These are phyloP conservation scores for Verruconis gallopava DNA, from an alignment of 2,329 filamentous ascomycete species.

Conservation along the genomic window DNA sequence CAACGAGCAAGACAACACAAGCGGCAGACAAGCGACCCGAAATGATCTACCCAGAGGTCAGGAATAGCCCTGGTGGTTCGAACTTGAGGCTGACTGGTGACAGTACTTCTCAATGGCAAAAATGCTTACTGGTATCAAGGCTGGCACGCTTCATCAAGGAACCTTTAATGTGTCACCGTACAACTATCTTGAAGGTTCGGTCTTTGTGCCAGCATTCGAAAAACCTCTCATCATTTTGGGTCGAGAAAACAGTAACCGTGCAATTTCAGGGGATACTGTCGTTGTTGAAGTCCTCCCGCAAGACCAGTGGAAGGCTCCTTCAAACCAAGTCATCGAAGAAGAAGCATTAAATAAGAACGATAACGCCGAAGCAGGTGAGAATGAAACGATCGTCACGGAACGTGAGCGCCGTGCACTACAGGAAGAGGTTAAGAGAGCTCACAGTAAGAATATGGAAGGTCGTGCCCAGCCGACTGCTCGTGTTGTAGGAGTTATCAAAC, in stretches of 20 bases:
- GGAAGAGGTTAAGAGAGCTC: conserved; percentile 78
- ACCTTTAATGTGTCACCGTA: conserved; percentile 94
- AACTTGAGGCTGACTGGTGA: neutral
- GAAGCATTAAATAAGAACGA: conserved; percentile 86
- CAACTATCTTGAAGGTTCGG: conserved; percentile 91
- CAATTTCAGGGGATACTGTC: conserved; percentile 82
- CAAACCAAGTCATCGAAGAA: conserved; percentile 91
- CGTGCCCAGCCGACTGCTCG: conserved; percentile 79
- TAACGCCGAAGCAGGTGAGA: conserved; percentile 72
- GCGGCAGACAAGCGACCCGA: conserved; percentile 51
- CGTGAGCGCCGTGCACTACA: conserved; percentile 76
- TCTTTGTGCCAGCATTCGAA: conserved; percentile 80
- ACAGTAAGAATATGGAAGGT: conserved; percentile 62
- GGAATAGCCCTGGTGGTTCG: neutral
- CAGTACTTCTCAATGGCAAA: conserved; percentile 71
- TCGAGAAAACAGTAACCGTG: conserved; percentile 89
- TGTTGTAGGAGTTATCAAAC: conserved; percentile 83
- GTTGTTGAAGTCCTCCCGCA: conserved; percentile 87
- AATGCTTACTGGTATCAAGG: conserved; percentile 87
- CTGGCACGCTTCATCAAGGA: conserved; percentile 81
- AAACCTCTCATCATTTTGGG: conserved; percentile 80
- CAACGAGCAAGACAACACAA: conserved; percentile 57
- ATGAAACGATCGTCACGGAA: conserved; percentile 65
- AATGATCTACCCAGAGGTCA: conserved; percentile 64
- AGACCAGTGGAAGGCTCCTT: conserved; percentile 94